phyloP scores from a whole-genome alignment of 257 asterid genomes.

The Solanum paucissectum region DNA sequence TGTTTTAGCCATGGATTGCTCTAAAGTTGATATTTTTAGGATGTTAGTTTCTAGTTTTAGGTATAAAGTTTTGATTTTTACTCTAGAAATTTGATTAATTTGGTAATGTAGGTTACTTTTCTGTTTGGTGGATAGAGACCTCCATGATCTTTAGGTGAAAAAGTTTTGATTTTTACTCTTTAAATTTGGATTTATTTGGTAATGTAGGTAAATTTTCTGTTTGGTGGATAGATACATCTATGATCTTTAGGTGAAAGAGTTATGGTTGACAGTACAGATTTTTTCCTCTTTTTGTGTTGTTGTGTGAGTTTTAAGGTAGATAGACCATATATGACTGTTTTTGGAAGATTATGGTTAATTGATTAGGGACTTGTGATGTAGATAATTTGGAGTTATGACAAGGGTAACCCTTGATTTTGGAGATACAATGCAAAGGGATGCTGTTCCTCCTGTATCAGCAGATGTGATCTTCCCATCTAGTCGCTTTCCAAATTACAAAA shows the following conservation, averaged over 20 bases:
- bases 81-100: not conserved
- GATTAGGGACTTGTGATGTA: not conserved
- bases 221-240: not conserved
- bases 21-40: not conserved
- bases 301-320: not conserved
- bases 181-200: not conserved
- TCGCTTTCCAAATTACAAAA: slow-evolving; percentile 68
- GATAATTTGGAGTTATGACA: slow-evolving; percentile 36
- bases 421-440: slow-evolving; percentile 67
- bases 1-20: not conserved
- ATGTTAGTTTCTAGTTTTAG: not conserved
- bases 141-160: not conserved
- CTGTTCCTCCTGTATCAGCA: slow-evolving; percentile 68
- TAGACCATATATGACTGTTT: not conserved
- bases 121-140: not conserved
- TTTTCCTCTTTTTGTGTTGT: not conserved
- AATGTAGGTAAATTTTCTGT: not conserved
- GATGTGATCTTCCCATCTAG: slow-evolving; percentile 69
- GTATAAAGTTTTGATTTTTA: not conserved
- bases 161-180: not conserved
- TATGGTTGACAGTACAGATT: not conserved
- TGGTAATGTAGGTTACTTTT: not conserved
- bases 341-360: not conserved
- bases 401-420: slow-evolving; percentile 70
- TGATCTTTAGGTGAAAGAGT: not conserved